Evolutionary conservation across 1,284 basidiomycete genomes (phyloP), one percentile per base, ranked within the genome.

Genomic region (Exsudoporus floridanus): DNA sequence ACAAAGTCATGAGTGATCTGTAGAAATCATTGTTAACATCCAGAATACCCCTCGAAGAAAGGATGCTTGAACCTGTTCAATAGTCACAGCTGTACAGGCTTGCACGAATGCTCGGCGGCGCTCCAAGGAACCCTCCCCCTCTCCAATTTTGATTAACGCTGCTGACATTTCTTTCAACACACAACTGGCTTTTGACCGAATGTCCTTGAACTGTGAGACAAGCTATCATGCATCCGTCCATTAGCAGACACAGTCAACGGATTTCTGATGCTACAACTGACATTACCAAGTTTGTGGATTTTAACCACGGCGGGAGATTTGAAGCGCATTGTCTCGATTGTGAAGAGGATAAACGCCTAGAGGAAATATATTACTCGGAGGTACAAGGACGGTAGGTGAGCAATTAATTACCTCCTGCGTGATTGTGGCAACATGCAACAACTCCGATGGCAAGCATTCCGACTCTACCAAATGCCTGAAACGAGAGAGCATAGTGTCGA

Each of bases 1-100:
- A 84, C 73, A 57, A 84, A 86, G 53, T 90, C 88, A 38, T 80
- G 76, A 55, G 82, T 80, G 46, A 90, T 74, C 86, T 90, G 10
- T 7, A 54, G 33, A 46, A 28, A 46, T 35, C 18, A 10, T 40
- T 19, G 39, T 56, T 14, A 56, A 40, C 10, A 45, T 42, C 33
- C 16, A 33, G n/a, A 18, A 31, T 9, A 46, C 0, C 18, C 30
- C 47, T 47, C 35, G 10, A 45, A 39, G n/a, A 28, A 49, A 46
- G 50, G 19, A 34, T 38, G 30, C 7, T 56, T 67, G 51, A 62
- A 85, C 86, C 71, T 76, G 75, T 25, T 72, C 57, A 35, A 67
- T 65, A 35, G 73, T 65, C 52, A 71, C 60, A 4, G 71, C 60
- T n/a, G 73, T 62, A 68, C 82, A 86, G 19, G 73, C 70, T 35